Base-by-base conservation (phyloP, 2,329 filamentous ascomycete genomes). In the Ceratocystis albifundus region DNA sequence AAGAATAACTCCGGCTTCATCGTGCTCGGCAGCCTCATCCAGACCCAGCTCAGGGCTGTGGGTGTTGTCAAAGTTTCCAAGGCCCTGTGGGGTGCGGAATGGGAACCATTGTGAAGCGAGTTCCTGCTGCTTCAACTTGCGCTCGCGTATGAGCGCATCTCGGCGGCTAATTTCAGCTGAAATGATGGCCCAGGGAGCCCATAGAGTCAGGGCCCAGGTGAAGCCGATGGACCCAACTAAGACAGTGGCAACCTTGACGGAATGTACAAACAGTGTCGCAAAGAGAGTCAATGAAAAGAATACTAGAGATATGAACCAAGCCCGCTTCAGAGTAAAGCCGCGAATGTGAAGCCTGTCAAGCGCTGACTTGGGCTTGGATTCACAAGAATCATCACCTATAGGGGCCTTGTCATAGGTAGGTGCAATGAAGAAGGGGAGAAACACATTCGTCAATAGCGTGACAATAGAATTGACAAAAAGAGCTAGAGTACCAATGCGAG, bases 151-250 rank as follows among this genome's bases (percentile, higher is more conserved):
- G 20, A 76, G 69, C 50, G 87, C 85, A 73, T 96, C 89, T 4
- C 90, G 86, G 68, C 87, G 88, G 68, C 88, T 89, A 69, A 97
- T 92, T 75, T 97, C 93, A 4, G 90, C 90, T 59, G 90, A 91
- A 73, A 97, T 96, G 71, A 97, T 88, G 48, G 93, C 92, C 78
- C 93, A 97, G 0, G 93, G 93, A 0, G 92, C 93, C 93, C 93
- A 97, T 30, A 95, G 84, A 1, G 91, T 91, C 72, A 96, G 79
- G 25, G 92, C 91, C 93, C 93, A 97, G 0, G 90, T 91, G 67
- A 97, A 85, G 44, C 93, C 93, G 61, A 96, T 86, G 28, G 94
- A 77, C 0, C 86, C 89, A 66, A 96, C 87, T 44, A 96, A 81
- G 1, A 84, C 80, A 0, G 89, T 96, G 1, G 89, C 93, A 8